These are phyloP conservation scores for Collybiopsis confluens DNA, from an alignment of 768 basidiomycete species.

Conservation along the genomic window DNA sequence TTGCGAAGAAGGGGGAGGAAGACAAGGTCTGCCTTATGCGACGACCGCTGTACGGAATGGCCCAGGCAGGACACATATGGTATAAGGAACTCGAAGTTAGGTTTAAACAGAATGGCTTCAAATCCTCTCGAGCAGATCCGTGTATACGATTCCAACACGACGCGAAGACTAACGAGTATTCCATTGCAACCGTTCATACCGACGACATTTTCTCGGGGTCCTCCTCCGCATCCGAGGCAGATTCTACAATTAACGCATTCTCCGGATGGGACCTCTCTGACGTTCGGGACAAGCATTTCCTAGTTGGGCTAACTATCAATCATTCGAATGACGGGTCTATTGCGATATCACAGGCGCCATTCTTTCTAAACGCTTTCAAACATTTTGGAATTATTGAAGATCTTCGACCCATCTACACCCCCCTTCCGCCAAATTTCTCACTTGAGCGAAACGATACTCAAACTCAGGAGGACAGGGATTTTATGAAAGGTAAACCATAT, in stretches of 20 bases:
- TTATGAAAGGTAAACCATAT: no score
- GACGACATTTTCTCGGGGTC: not conserved
- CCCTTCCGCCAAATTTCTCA: not conserved
- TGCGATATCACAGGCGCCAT: not conserved
- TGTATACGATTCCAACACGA: not conserved
- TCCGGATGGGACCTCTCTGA: not conserved
- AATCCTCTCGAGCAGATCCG: slow-evolving; percentile 3
- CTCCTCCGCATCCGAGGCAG: not conserved
- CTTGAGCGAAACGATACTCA: no score
- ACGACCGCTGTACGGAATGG: not conserved
- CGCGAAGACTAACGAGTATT: not conserved
- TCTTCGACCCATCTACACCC: not conserved
- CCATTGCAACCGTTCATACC: not conserved
- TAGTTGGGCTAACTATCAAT: not conserved
- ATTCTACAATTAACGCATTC: not conserved
- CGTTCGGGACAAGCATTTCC: not conserved
- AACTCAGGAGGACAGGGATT: not conserved
- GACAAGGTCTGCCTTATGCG: not conserved
- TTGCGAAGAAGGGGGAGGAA: slow-evolving; percentile 10
- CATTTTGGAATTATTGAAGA: not conserved
- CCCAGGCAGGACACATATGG: slow-evolving; percentile 7
- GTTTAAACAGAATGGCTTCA: not conserved
- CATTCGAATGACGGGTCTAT: not conserved
- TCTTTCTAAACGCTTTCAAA: not conserved
- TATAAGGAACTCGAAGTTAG: not conserved